Evolutionary conservation across 768 basidiomycete species (phyloP).

Genomic region (Pulveroboletus frians): DNA sequence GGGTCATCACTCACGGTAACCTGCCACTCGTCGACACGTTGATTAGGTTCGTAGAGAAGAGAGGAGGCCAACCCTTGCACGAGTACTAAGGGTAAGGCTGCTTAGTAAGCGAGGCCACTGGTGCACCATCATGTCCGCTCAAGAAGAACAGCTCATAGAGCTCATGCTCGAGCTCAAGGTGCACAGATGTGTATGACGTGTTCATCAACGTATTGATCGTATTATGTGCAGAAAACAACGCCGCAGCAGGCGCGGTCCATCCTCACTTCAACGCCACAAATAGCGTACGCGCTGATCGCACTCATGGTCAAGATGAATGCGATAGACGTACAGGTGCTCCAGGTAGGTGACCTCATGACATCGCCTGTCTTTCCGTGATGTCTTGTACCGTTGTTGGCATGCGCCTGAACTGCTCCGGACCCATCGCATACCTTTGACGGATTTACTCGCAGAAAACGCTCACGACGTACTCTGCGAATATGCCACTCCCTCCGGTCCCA

Average conservation of each 20-base stretch:
- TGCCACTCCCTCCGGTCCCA: slow-evolving; percentile 13
- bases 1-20: background rate
- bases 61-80: too few species aligned
- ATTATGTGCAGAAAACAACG: slow-evolving; percentile 74
- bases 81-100: background rate
- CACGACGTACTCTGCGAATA: slow-evolving; percentile 41
- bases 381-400: background rate
- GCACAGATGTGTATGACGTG: too few species aligned
- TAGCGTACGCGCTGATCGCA: slow-evolving; percentile 70
- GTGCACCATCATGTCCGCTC: slow-evolving; percentile 42
- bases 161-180: slow-evolving; percentile 73
- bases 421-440: slow-evolving; percentile 4
- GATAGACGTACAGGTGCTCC: slow-evolving; percentile 68
- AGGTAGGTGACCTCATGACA: slow-evolving; percentile 38
- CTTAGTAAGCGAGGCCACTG: slow-evolving; percentile 14
- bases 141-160: slow-evolving; percentile 66
- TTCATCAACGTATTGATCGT: too few species aligned
- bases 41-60: background rate
- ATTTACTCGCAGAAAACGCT: slow-evolving; percentile 50
- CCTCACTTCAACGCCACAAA: slow-evolving; percentile 67
- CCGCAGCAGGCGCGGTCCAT: slow-evolving; percentile 64
- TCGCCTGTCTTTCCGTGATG: background rate
- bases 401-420: background rate
- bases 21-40: background rate
- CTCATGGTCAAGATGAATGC: slow-evolving; percentile 77